Base-by-base conservation (phyloP, 2,329 filamentous ascomycete genomes). In the Cladosporium sp. region DNA sequence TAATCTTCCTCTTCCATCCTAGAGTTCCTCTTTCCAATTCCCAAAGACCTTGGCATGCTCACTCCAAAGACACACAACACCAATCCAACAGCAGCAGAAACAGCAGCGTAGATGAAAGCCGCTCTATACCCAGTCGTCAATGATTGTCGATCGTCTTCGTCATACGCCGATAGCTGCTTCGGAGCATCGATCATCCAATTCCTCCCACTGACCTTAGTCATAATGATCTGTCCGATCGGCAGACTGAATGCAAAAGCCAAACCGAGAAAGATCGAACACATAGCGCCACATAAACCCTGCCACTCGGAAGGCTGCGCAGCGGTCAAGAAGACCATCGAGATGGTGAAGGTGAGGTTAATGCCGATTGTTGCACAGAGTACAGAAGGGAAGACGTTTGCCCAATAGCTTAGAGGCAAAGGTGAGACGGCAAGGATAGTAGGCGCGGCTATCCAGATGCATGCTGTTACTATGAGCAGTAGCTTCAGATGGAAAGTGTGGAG, bases 241-340 rank as follows among this genome's bases (percentile, higher is more conserved):
- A 73, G 62, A n/a, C 67, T 63, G 45, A 73, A 70, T 1, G 70
- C 66, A 59, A 73, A 71, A 17, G 66, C 70, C 19, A 73, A 58
- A 37, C 72, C 71, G 58, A 73, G 64, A 7, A 71, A 61, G 44
- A 71, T 70, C 19, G 67, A 71, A 32, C 64, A 68, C 9, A 73
- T 62, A 1, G 71, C 71, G 15, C 71, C 71, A 5, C 66, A 67
- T 7, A 73, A 57, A 10, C 68, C 71, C 60, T 73, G 71, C 25
- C 66, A 66, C 7, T 64, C 57, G 12, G 65, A 60, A 5, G 71
- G 71, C 49, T 70, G 68, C 0, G 65, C 59, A 1, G 65, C 55
- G 3, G 68, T 67, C 17, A 73, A 57, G 59, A 68, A 70, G 28
- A 72, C 64, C 17, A 65, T 63, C n/a, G 66, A 67, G 7, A 73